Evolutionary conservation across 805 yeast species (phyloP).

Genomic region (Candida lessepsii): DNA sequence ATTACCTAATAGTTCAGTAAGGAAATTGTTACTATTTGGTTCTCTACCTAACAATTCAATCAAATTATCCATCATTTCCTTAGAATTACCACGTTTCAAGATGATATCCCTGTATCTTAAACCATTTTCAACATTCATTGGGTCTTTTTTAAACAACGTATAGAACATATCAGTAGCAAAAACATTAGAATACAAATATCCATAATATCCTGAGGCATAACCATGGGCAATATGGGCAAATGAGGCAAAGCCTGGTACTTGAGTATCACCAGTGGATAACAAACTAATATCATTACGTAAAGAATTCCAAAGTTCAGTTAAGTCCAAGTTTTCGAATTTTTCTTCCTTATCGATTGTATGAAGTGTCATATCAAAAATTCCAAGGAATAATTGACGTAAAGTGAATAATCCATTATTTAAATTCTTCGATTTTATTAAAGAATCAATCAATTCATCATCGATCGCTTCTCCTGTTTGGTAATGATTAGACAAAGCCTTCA

Average conservation of each 20-base stretch:
- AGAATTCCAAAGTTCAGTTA: conserved; percentile 61
- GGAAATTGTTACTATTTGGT: conserved; percentile 72
- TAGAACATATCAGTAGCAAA: conserved; percentile 83
- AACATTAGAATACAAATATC: conserved; percentile 82
- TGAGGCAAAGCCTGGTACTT: conserved; percentile 68
- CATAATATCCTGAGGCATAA: conserved; percentile 83
- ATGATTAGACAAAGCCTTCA: conserved; percentile 62
- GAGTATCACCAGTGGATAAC: conserved; percentile 51
- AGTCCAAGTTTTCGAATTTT: conserved; percentile 46
- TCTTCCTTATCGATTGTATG: conserved; percentile 47
- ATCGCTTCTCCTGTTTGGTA: conserved; percentile 60
- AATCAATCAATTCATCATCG: conserved; percentile 54
- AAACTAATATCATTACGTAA: conserved; percentile 62
- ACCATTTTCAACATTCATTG: conserved; percentile 63
- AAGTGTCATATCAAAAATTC: conserved; percentile 70
- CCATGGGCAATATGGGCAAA: conserved; percentile 83
- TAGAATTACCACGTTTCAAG: conserved; percentile 69
- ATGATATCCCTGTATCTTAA: conserved; percentile 66
- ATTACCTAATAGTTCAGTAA: conserved; percentile 52
- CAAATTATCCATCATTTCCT: conserved; percentile 65
- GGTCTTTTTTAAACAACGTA: conserved; percentile 63
- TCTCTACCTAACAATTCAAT: conserved; percentile 69
- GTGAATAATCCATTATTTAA: conserved; percentile 73
- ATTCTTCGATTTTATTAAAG: conserved; percentile 63
- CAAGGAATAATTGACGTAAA: conserved; percentile 77